Base-by-base conservation (phyloP, 2,329 filamentous ascomycete genomes). In the Xylariaceae sp. region DNA sequence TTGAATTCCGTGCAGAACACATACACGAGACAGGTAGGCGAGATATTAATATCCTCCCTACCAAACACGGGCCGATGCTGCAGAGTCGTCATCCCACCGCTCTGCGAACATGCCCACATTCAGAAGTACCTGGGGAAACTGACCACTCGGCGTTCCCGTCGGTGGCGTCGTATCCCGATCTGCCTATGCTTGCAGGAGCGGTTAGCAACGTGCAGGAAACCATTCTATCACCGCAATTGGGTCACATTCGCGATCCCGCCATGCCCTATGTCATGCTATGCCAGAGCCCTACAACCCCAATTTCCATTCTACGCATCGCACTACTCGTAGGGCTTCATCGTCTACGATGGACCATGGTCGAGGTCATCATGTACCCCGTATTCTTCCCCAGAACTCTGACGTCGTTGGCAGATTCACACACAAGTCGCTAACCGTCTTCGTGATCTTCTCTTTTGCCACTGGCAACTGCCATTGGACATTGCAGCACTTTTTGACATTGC, bases 61-160 rank as follows among this genome's bases (percentile, higher is more conserved):
- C 37, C 37, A 41, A 41, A 9, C 7, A 17, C 44, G 15, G n/a
- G 3, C 39, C 35, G 44, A 57, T 30, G 58, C 56, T 57, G 57
- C 58, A 60, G 35, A 23, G 50, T 56, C 17, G 45, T 41, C 51
- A 35, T 53, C 48, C 39, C 37, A 45, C 5, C 41, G 41, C 41
- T 6, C 10, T 45, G 9, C 41, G n/a, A 15, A 45, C 13, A 6
- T 45, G 41, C 13, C 41, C n/a, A 11, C 13, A 45, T 45, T 45
- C 41, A 13, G 13, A n/a, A 15, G 41, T 45, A 37, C 51, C 51
- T 57, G 59, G 53, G 48, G 53, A 61, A 55, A 51, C 35, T 37
- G 50, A 34, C 61, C 56, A 59, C 48, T 64, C 61, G 61, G 61
- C 52, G 54, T 61, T 49, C 17, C 61, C 61, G 61, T 57, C 30